Percentiles rank a stretch among this genome's conserved stretches.
Conservation (phyloP, 169 alveolate genomes). For the Plasmodium sp. region DNA sequence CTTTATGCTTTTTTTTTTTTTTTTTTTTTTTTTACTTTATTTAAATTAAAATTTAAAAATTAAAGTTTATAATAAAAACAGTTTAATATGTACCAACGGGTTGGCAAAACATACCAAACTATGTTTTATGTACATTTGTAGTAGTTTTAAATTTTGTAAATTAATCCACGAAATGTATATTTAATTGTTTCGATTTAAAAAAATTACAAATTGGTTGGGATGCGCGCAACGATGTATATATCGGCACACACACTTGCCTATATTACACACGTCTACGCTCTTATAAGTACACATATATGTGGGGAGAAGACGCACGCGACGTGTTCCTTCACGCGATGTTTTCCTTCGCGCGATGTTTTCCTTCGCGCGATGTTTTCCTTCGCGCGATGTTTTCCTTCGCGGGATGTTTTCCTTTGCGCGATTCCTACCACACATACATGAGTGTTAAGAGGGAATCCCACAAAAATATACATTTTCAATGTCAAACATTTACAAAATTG, state of each 20-base stretch:
- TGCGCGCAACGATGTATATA: not conserved
- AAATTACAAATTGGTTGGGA: not conserved
- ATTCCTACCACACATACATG: not conserved
- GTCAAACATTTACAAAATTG: not conserved
- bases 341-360: not conserved
- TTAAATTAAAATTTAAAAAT: not conserved
- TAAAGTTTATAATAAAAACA: not conserved
- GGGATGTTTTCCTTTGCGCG: not conserved
- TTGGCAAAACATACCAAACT: not conserved
- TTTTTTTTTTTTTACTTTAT: not conserved
- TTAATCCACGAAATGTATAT: not conserved
- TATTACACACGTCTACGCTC: not conserved
- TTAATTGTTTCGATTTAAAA: not conserved
- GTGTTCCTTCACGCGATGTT: no score
- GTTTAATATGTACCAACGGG: not conserved
- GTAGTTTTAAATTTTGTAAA: not conserved
- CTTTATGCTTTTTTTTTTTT: no score
- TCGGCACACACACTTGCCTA: not conserved
- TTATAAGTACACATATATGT: not conserved
- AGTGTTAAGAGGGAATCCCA: not conserved
- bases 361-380: not conserved
- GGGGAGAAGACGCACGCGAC: not conserved
- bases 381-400: no score
- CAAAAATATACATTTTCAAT: not conserved
- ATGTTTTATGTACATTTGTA: not conserved